A percentile compares a stretch with the other conserved stretches of the same genome.
Evolutionary conservation across 1,284 basidiomycete species (phyloP).

Genomic region (Puccinia brachypodii): DNA sequence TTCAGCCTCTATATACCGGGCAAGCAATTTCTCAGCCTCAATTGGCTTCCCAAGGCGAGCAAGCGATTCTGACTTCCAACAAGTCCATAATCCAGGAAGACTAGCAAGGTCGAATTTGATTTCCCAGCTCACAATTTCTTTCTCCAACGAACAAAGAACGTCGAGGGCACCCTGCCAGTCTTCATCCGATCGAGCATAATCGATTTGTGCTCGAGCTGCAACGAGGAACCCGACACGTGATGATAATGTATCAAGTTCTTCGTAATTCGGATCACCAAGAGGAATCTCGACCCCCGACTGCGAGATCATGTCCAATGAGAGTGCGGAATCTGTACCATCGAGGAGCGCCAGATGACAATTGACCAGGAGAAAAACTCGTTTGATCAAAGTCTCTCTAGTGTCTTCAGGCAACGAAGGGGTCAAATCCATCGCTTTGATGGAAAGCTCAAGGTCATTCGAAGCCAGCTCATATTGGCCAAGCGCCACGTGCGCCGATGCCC

Average conservation of each 20-base stretch:
- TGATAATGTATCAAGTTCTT: not conserved
- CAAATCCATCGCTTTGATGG: conserved; percentile 5
- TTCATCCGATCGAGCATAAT: not conserved
- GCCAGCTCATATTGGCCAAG: not conserved
- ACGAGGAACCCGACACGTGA: not conserved
- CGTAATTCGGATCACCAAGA: not conserved
- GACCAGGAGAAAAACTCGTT: conserved; percentile 21
- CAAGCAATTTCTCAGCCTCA: not conserved
- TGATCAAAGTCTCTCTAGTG: not conserved
- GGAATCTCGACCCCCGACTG: not conserved
- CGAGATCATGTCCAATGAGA: not conserved
- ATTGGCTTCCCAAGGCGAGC: conserved; percentile 8
- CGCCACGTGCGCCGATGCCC: conserved; percentile 31
- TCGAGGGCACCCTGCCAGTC: not conserved
- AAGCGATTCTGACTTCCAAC: conserved; percentile 22
- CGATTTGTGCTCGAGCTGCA: not conserved
- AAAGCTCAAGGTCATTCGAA: not conserved
- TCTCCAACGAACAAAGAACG: not conserved
- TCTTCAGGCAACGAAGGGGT: not conserved
- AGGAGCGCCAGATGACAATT: conserved; percentile 29
- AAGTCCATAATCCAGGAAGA: conserved; percentile 24
- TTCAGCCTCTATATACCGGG: not conserved
- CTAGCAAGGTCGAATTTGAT: not conserved
- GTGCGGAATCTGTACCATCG: not conserved
- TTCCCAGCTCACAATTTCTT: not conserved